These are phyloP conservation scores for Cruciata laevipes DNA, from an alignment of 257 asterid species.

Conservation along the genomic window DNA sequence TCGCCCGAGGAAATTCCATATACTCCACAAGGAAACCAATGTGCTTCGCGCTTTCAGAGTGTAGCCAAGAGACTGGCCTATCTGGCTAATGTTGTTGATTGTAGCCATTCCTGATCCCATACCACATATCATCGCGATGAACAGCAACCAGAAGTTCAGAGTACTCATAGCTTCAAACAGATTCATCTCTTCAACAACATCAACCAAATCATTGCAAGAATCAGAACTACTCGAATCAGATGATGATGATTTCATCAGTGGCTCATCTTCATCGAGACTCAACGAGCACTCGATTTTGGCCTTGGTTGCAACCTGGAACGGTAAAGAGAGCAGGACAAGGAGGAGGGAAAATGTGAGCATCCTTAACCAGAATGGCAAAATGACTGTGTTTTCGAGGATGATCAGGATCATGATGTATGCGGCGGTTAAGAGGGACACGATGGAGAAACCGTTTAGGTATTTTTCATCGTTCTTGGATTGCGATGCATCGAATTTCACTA, in stretches of 20 bases:
- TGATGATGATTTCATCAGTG: conserved; percentile 8
- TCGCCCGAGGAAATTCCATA: conserved; percentile 94
- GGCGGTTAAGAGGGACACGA: conserved; percentile 51
- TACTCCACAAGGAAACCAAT: conserved; percentile 82
- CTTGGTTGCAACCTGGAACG: conserved; percentile 38
- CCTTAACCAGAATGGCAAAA: conserved; percentile 40
- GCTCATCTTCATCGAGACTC: conserved; percentile 19
- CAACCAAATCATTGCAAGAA: conserved; percentile 11
- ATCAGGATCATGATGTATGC: conserved; percentile 59
- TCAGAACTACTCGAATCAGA: not conserved
- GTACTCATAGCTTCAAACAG: conserved; percentile 55
- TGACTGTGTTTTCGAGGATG: conserved; percentile 36
- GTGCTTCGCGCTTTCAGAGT: conserved; percentile 57
- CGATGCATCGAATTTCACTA: conserved; percentile 50
- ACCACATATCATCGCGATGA: conserved; percentile 74
- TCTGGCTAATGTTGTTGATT: conserved; percentile 85
- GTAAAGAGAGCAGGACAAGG: conserved; percentile 51
- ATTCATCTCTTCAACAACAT: conserved; percentile 34
- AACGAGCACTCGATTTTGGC: conserved; percentile 26
- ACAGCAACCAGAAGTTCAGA: conserved; percentile 71
- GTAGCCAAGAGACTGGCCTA: conserved; percentile 91
- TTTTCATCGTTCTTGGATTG: conserved; percentile 34
- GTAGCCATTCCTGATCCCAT: conserved; percentile 97
- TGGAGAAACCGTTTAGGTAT: conserved; percentile 54
- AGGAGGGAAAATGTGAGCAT: conserved; percentile 42